A percentile compares a stretch with the other conserved stretches of the same genome.
Evolutionary conservation across 75 land plant species (phyloP).

Genomic region (Sequoiadendron giganteum): DNA sequence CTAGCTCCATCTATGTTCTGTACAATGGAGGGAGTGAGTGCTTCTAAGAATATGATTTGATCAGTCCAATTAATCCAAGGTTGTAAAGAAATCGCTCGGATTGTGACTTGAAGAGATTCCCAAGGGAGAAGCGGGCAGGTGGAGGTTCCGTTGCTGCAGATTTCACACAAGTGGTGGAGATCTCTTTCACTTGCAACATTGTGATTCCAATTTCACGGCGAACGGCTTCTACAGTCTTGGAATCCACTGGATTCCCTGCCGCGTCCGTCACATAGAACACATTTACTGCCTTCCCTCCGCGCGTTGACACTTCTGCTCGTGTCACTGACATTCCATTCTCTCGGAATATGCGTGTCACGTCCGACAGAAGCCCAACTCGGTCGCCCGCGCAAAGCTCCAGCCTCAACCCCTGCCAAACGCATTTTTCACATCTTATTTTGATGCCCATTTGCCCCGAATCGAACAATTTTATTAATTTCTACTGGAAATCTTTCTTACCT

Average conservation of each 20-base stretch:
- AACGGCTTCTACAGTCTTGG: conserved; percentile 59
- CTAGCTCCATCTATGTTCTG: neutral
- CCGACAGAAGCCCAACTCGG: conserved; percentile 67
- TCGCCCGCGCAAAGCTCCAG: conserved; percentile 73
- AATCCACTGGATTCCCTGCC: conserved; percentile 49
- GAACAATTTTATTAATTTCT: no score
- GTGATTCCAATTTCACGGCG: conserved; percentile 44
- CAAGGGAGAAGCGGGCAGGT: conserved; percentile 30
- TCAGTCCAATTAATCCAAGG: conserved; percentile 61
- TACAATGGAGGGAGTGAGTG: no score
- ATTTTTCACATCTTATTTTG: neutral
- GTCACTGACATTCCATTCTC: conserved; percentile 88
- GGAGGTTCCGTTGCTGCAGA: conserved; percentile 19
- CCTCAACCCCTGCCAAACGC: conserved; percentile 63
- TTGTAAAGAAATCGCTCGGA: conserved; percentile 48
- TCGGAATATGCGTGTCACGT: conserved; percentile 77
- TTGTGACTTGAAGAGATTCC: conserved; percentile 28
- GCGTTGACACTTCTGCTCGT: conserved; percentile 77
- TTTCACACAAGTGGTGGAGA: conserved; percentile 9
- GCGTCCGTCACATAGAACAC: conserved; percentile 81
- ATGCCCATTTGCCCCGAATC: no score
- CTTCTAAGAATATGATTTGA: conserved; percentile 31
- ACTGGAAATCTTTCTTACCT: conserved; percentile 38
- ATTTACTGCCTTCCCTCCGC: conserved; percentile 45
- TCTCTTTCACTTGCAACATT: conserved; percentile 42